Conservation (phyloP, 1,284 basidiomycete genomes). For the Malassezia brasiliensis region DNA sequence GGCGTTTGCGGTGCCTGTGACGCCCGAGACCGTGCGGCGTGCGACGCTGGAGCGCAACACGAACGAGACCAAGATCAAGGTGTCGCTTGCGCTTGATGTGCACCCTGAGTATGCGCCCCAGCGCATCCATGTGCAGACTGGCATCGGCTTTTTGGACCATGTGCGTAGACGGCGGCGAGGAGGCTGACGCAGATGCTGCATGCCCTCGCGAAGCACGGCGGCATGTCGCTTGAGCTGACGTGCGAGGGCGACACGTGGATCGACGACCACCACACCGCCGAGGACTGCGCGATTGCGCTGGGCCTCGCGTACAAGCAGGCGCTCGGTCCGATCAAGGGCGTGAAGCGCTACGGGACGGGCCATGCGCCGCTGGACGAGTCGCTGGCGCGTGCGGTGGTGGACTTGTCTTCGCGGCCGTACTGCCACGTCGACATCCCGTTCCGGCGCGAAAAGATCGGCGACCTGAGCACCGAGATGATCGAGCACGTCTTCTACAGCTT, state of each 20-base stretch:
- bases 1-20: neutral
- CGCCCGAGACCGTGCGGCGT: slow-evolving; percentile 37
- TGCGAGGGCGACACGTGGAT: slow-evolving; percentile 95
- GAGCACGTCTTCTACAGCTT: slow-evolving; percentile 89
- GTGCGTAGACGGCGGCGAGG: slow-evolving; percentile 52
- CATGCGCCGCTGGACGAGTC: slow-evolving; percentile 89
- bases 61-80: slow-evolving; percentile 80
- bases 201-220: slow-evolving; percentile 48
- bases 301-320: slow-evolving; percentile 92
- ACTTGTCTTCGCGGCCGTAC: slow-evolving; percentile 93
- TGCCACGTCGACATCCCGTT: slow-evolving; percentile 71
- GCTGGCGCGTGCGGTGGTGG: slow-evolving; percentile 85
- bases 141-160: slow-evolving; percentile 96
- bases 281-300: slow-evolving; percentile 85
- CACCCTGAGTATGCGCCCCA: slow-evolving; percentile 61
- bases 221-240: slow-evolving; percentile 65
- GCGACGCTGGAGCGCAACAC: slow-evolving; percentile 78
- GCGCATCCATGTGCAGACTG: slow-evolving; percentile 76
- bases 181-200: slow-evolving; percentile 41
- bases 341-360: slow-evolving; percentile 87
- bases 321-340: slow-evolving; percentile 84
- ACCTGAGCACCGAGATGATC: slow-evolving; percentile 79
- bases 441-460: slow-evolving; percentile 91
- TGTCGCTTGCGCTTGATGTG: slow-evolving; percentile 73
- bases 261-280: slow-evolving; percentile 96